phyloP scores from a whole-genome alignment of 768 basidiomycete genomes.

The Collybia mongolica region DNA sequence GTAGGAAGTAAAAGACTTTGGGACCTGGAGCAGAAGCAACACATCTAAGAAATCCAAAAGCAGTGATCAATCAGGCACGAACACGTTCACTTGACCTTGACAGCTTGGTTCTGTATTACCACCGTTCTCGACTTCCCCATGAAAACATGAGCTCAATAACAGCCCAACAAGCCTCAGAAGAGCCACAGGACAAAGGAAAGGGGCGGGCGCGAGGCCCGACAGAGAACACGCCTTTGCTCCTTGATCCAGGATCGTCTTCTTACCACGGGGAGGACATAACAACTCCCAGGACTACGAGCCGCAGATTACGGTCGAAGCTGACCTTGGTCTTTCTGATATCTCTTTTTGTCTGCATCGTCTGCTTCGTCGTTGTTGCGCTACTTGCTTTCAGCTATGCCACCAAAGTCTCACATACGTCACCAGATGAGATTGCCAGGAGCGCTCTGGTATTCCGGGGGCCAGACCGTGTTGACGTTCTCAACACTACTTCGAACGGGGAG shows the following conservation, averaged over 20 bases:
- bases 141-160: conserved; percentile 12
- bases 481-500: conserved; percentile 54
- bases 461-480: conserved; percentile 58
- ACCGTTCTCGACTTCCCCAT: background rate
- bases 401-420: conserved; percentile 47
- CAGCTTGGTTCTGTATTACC: background rate
- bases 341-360: conserved; percentile 45
- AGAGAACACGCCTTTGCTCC: conserved; percentile 58
- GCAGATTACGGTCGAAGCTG: conserved; percentile 35
- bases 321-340: conserved; percentile 57
- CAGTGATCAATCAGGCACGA: background rate
- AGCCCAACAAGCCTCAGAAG: conserved; percentile 5
- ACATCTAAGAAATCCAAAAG: background rate
- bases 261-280: conserved; percentile 22
- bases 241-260: conserved; percentile 31
- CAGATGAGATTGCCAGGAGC: conserved; percentile 56
- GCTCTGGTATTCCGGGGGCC: conserved; percentile 61
- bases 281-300: conserved; percentile 21
- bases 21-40: background rate
- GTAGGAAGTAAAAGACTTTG: too few species aligned
- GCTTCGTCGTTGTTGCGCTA: conserved; percentile 42
- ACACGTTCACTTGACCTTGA: too few species aligned
- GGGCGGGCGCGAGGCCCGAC: conserved; percentile 42
- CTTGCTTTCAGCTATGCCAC: conserved; percentile 70
- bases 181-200: conserved; percentile 52